Evolutionary conservation across 2,329 filamentous ascomycete species (phyloP).

Genomic region (Purpureocillium takamizusanense): DNA sequence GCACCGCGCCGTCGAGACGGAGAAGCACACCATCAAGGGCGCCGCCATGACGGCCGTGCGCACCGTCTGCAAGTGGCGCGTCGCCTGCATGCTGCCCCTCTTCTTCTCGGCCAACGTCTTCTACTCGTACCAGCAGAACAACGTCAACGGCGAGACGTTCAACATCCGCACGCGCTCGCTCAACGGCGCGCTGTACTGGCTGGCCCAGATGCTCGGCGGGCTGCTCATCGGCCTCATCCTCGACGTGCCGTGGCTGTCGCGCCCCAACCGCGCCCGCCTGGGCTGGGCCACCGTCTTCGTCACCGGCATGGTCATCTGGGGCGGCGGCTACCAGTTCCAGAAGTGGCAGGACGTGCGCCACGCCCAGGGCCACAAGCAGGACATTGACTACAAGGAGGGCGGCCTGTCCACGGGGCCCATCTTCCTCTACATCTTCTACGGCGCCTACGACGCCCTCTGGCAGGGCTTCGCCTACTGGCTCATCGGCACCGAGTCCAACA

Average conservation of each 20-base stretch:
- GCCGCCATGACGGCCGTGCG: constrained; percentile 25
- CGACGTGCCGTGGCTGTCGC: constrained; percentile 31
- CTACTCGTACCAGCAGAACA: constrained; percentile 47
- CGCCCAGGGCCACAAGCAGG: constrained; percentile 28
- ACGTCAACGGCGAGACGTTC: constrained; percentile 44
- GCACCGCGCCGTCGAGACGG: constrained; percentile 23
- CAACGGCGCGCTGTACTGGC: constrained; percentile 45
- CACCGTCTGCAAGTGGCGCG: constrained; percentile 32
- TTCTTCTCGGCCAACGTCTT: constrained; percentile 47
- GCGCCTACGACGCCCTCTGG: constrained; percentile 59
- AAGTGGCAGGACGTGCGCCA: constrained; percentile 38
- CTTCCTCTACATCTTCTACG: constrained; percentile 63
- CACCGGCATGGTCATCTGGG: constrained; percentile 45
- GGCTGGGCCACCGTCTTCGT: constrained; percentile 37
- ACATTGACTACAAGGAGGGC: constrained; percentile 37
- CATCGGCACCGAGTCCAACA: constrained; percentile 36
- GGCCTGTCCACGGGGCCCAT: constrained; percentile 51
- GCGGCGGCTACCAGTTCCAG: constrained; percentile 58
- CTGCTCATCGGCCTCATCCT: constrained; percentile 35
- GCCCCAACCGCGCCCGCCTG: constrained; percentile 34
- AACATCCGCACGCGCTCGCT: constrained; percentile 44
- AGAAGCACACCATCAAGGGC: constrained; percentile 27
- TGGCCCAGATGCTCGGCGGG: constrained; percentile 44
- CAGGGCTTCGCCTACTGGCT: constrained; percentile 57
- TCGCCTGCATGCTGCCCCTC: constrained; percentile 38